Evolutionary conservation across 257 asterid genomes (phyloP).

Genomic region (Osmanthus fragrans): DNA sequence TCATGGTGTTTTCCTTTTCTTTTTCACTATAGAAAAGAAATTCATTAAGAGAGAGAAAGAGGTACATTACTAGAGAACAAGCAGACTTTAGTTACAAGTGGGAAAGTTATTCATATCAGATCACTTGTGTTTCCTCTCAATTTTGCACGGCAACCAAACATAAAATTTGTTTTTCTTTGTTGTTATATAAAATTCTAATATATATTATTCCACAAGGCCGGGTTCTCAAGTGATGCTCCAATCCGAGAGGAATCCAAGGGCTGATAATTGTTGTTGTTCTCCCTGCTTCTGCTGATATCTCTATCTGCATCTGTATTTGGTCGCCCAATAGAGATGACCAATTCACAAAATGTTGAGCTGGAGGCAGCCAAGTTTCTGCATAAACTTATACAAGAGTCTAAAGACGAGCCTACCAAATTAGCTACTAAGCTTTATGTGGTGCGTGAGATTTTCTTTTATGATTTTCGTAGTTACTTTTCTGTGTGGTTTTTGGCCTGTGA

Average conservation of each 20-base stretch:
- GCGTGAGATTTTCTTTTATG: constrained; percentile 28
- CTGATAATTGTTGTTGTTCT: constrained; percentile 3
- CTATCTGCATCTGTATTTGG: not conserved
- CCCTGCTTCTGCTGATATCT: constrained; percentile 10
- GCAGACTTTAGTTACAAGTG: not conserved
- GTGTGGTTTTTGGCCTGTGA: constrained; percentile 8
- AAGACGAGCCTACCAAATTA: constrained; percentile 93
- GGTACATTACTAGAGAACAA: not conserved
- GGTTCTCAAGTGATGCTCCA: constrained; percentile 8
- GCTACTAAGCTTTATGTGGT: constrained; percentile 99
- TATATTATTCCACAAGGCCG: not conserved
- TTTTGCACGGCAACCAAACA: constrained; percentile 6
- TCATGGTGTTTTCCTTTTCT: not conserved
- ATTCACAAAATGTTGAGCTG: constrained; percentile 86
- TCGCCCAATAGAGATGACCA: constrained; percentile 57
- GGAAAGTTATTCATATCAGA: not conserved
- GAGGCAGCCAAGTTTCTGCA: constrained; percentile 99
- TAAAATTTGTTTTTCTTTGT: not conserved
- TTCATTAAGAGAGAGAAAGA: not conserved
- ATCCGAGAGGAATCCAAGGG: constrained; percentile 3
- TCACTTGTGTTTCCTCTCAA: constrained; percentile 14
- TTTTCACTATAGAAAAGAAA: not conserved
- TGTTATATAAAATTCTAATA: constrained; percentile 3
- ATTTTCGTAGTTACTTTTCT: not conserved
- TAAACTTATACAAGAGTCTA: constrained; percentile 95